These are phyloP conservation scores for Pythium vanterpoolii DNA, from an alignment of 352 stramenopile species.

Conservation along the genomic window DNA sequence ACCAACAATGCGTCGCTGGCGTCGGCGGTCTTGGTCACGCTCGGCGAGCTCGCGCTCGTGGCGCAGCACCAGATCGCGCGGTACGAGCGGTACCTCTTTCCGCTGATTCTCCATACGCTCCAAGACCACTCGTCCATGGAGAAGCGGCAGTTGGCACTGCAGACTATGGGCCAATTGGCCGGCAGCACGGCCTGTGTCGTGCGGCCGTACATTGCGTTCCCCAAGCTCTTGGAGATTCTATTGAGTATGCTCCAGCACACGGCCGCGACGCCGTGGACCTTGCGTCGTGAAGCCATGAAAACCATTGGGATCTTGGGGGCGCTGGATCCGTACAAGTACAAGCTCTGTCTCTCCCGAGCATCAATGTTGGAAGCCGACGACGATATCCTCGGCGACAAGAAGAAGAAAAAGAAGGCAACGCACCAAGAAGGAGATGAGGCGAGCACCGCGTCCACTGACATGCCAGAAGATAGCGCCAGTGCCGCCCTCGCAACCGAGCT, in stretches of 20 bases:
- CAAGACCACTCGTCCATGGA: conserved; percentile 95
- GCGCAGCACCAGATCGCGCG: conserved; percentile 88
- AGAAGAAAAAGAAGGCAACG: conserved; percentile 33
- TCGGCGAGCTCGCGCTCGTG: conserved; percentile 92
- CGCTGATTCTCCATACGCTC: conserved; percentile 95
- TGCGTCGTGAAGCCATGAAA: conserved; percentile 95
- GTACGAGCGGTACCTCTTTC: conserved; percentile 94
- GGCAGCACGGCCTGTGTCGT: conserved; percentile 93
- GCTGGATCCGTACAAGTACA: conserved; percentile 96
- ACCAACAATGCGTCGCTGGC: conserved; percentile 69
- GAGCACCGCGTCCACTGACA: neutral
- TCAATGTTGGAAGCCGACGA: conserved; percentile 73
- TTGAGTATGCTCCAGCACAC: conserved; percentile 93
- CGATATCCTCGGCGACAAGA: conserved; percentile 8
- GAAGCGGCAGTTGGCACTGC: conserved; percentile 95
- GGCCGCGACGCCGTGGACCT: conserved; percentile 84
- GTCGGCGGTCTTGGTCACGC: conserved; percentile 66
- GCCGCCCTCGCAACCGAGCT: conserved; percentile 16
- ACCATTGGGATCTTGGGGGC: conserved; percentile 95
- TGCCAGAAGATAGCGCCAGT: conserved; percentile 10
- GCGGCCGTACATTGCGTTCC: conserved; percentile 94
- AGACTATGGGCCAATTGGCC: conserved; percentile 93
- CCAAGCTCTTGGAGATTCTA: conserved; percentile 93
- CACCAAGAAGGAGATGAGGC: conserved; percentile 25
- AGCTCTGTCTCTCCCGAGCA: conserved; percentile 66